Evolutionary conservation across 257 asterid genomes (phyloP), one percentile per base, ranked within the genome.

Genomic region (Schizonepeta tenuifolia): DNA sequence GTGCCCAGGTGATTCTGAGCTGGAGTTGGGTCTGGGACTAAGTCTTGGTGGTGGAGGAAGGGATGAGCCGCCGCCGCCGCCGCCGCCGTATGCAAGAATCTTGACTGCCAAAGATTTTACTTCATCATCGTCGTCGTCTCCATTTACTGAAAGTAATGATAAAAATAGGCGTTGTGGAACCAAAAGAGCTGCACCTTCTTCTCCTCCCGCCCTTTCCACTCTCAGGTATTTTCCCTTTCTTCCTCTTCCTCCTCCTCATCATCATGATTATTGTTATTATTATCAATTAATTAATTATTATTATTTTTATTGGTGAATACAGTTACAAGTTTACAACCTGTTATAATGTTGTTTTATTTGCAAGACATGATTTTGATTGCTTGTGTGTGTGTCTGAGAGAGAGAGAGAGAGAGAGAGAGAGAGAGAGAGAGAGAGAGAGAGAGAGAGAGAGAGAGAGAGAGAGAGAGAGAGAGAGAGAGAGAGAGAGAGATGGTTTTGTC

Each of bases 11-110:
- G 96, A 86, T 18, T 47, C 89, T 63, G 85, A 81, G 68, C 74
- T 89, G 35, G 97, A 91, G 69, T 72, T 91, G 71, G 96, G 95
- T 12, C 95, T 89, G 31, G 96, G 93, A 7, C 69, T 77, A 9
- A 77, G 74, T 40, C 78, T 77, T 9, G 70, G 81, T 13, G 71
- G 75, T 36, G 64, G 71, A 53, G 81, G 63, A 58, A 71, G 76
- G 83, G 76, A 66, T 15, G 63, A 47, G 71, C 43, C 73, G 41
- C 41, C 68, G 55, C 3, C 54, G 35, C n/a, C 74, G 9, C 61
- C 58, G 72, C 33, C 33, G 33, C 7, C 7, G 36, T 5, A 76
- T 76, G 83, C 85, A 0, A 88, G 89, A 79, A 80, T 90, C 44
- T 81, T 86, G 80, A 88, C 85, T 26, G 90, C 88, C 50, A 71